Conservation (phyloP, 2,329 filamentous ascomycete species). For the Coniella vitis region DNA sequence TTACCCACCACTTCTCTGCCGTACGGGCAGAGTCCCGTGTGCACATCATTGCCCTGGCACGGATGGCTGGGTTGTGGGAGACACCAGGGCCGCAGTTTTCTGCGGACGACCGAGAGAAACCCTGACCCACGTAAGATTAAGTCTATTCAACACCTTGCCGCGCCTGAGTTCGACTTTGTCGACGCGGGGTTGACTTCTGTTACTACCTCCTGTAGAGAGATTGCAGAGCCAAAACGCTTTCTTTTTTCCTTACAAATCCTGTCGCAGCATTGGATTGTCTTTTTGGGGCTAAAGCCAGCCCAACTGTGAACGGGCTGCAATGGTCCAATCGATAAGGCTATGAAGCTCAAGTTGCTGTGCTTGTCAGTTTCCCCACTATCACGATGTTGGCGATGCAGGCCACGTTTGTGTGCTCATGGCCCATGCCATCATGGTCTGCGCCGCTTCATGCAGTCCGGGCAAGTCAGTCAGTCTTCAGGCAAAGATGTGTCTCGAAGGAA, state of each 20-base stretch:
- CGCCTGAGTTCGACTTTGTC: not conserved
- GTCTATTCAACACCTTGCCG: constrained; percentile 3
- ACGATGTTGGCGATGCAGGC: constrained; percentile 13
- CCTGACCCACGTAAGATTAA: constrained; percentile 14
- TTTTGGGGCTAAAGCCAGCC: too few relatives aligned
- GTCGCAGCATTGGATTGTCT: too few relatives aligned
- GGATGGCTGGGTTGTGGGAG: too few relatives aligned
- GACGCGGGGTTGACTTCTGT: not conserved
- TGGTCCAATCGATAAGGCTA: not conserved
- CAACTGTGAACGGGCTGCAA: not conserved
- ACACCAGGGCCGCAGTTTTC: not conserved
- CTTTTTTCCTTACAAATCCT: too few relatives aligned
- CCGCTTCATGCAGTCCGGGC: not conserved
- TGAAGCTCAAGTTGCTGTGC: constrained; percentile 12
- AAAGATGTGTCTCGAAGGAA: constrained; percentile 1
- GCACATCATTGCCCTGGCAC: too few relatives aligned
- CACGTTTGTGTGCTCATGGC: constrained; percentile 2
- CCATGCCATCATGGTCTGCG: not conserved
- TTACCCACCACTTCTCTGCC: too few relatives aligned
- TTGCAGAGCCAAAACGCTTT: too few relatives aligned
- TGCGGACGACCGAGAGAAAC: not conserved
- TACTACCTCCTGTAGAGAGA: too few relatives aligned
- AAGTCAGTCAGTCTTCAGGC: not conserved
- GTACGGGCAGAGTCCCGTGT: too few relatives aligned
- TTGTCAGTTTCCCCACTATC: constrained; percentile 3